Evolutionary conservation across 805 yeast genomes (phyloP).

Genomic region (Cyberlindnera subsufficiens): DNA sequence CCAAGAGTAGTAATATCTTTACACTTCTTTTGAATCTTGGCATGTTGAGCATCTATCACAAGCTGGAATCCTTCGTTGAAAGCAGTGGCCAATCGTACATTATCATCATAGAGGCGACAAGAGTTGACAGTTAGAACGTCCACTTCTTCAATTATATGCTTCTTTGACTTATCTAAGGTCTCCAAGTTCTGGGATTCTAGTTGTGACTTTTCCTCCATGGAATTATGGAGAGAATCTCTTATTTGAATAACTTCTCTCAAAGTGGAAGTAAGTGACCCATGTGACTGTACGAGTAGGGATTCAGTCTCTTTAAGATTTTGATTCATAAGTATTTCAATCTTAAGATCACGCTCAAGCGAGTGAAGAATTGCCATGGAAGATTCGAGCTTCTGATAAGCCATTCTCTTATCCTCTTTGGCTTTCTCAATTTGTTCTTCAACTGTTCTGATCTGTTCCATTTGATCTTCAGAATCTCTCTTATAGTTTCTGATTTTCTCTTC

Average conservation of each 20-base stretch:
- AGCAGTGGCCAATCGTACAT: slow-evolving; percentile 3
- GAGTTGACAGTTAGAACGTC: slow-evolving; percentile 1
- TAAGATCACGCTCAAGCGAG: slow-evolving; percentile 8
- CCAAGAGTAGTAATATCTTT: slow-evolving; percentile 1
- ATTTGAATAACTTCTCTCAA: slow-evolving; percentile 17
- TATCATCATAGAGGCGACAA: slow-evolving; percentile 5
- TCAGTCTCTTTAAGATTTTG: slow-evolving; percentile 18
- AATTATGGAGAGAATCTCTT: slow-evolving; percentile 4
- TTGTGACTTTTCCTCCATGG: slow-evolving; percentile 5
- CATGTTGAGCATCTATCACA: slow-evolving; percentile 11
- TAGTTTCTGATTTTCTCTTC: slow-evolving; percentile 40
- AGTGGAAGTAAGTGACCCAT: slow-evolving; percentile 6
- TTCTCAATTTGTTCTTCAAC: slow-evolving; percentile 9
- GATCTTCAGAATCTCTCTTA: slow-evolving; percentile 35
- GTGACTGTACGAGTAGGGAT: slow-evolving; percentile 13
- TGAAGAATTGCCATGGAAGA: slow-evolving; percentile 3
- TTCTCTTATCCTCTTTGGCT: slow-evolving; percentile 9
- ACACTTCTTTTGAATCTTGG: slow-evolving; percentile 9
- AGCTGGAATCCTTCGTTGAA: slow-evolving; percentile 9
- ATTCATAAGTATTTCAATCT: slow-evolving; percentile 12
- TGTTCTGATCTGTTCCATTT: slow-evolving; percentile 21
- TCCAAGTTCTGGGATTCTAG: slow-evolving; percentile 14
- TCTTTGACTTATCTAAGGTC: slow-evolving; percentile 8
- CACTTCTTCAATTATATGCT: slow-evolving; percentile 2
- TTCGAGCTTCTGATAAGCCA: slow-evolving; percentile 7